Percentiles rank a stretch among this genome's conserved stretches.
Evolutionary conservation across 2,329 filamentous ascomycete species (phyloP).

Genomic region (Beauveria rudraprayagi): DNA sequence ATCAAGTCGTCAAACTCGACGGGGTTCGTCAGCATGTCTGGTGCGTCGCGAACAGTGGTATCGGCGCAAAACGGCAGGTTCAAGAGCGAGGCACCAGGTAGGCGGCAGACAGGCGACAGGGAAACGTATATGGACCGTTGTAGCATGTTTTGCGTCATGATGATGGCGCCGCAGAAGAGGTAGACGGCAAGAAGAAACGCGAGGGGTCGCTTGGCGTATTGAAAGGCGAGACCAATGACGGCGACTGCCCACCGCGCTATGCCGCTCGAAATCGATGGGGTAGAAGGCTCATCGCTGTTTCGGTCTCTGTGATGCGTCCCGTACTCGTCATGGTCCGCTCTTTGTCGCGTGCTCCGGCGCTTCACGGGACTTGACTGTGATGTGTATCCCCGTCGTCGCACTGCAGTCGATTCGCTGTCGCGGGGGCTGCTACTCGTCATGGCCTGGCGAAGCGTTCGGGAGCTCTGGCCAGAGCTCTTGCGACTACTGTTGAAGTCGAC

Average conservation of each 20-base stretch:
- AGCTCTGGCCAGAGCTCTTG: constrained; percentile 26
- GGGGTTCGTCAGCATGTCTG: constrained; percentile 21
- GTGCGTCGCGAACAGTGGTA: background rate
- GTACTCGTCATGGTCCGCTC: constrained; percentile 14
- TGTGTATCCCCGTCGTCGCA: constrained; percentile 20
- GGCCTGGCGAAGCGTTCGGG: constrained; percentile 25
- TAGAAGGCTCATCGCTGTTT: constrained; percentile 19
- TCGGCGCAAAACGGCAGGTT: constrained; percentile 55
- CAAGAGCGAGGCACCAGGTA: constrained; percentile 57
- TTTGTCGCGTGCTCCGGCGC: constrained; percentile 15
- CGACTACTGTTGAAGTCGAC: constrained; percentile 33
- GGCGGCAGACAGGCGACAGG: constrained; percentile 59
- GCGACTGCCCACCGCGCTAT: constrained; percentile 43
- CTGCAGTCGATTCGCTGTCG: constrained; percentile 17
- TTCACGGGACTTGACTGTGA: constrained; percentile 19
- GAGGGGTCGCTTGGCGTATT: constrained; percentile 56
- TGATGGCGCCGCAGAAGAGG: constrained; percentile 48
- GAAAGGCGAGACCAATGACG: constrained; percentile 50
- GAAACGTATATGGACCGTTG: constrained; percentile 52
- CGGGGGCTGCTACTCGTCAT: constrained; percentile 15
- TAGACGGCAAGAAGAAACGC: constrained; percentile 54
- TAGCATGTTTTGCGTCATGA: constrained; percentile 54
- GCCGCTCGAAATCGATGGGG: constrained; percentile 32
- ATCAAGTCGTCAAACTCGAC: constrained; percentile 71
- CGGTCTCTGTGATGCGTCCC: constrained; percentile 5